Conservation (phyloP, 1,139 yeast genomes). For the Tardiomyces blankii region DNA sequence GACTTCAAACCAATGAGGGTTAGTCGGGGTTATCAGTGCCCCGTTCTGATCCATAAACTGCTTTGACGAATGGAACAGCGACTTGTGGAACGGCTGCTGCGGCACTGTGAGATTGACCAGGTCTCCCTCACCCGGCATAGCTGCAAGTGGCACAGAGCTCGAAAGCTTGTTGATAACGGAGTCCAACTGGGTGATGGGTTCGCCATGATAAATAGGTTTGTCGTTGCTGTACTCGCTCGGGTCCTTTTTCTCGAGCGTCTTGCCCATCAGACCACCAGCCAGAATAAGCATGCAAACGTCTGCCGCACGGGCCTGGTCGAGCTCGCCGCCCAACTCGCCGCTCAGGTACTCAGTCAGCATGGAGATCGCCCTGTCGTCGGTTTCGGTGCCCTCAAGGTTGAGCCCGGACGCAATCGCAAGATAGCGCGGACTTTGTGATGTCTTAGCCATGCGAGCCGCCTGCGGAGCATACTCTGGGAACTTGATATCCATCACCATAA, state of each 20-base stretch:
- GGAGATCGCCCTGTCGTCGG: slow-evolving; percentile 12
- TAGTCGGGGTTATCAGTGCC: slow-evolving; percentile 32
- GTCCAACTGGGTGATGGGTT: slow-evolving; percentile 37
- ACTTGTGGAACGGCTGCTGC: slow-evolving; percentile 76
- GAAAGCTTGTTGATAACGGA: slow-evolving; percentile 47
- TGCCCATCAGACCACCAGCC: not conserved
- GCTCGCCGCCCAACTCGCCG: slow-evolving; percentile 49
- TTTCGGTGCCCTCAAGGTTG: slow-evolving; percentile 32
- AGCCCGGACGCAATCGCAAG: slow-evolving; percentile 72
- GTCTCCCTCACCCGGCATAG: slow-evolving; percentile 80
- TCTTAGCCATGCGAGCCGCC: slow-evolving; percentile 3
- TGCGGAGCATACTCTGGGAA: slow-evolving; percentile 62
- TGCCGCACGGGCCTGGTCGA: slow-evolving; percentile 9
- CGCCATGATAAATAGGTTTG: slow-evolving; percentile 13
- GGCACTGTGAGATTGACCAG: slow-evolving; percentile 81
- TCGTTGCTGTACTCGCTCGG: slow-evolving; percentile 13
- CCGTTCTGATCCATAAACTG: not conserved
- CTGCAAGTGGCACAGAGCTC: slow-evolving; percentile 50
- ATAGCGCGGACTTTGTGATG: slow-evolving; percentile 14
- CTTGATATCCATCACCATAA: slow-evolving; percentile 70
- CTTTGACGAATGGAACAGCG: slow-evolving; percentile 37
- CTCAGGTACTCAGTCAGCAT: slow-evolving; percentile 41
- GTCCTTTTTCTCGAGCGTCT: not conserved
- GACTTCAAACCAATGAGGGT: slow-evolving; percentile 62
- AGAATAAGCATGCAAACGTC: not conserved